A percentile compares a stretch with the other conserved stretches of the same genome.
Evolutionary conservation across 495 filamentous ascomycete species (phyloP).

Genomic region (Hyaloscypha bicolor): DNA sequence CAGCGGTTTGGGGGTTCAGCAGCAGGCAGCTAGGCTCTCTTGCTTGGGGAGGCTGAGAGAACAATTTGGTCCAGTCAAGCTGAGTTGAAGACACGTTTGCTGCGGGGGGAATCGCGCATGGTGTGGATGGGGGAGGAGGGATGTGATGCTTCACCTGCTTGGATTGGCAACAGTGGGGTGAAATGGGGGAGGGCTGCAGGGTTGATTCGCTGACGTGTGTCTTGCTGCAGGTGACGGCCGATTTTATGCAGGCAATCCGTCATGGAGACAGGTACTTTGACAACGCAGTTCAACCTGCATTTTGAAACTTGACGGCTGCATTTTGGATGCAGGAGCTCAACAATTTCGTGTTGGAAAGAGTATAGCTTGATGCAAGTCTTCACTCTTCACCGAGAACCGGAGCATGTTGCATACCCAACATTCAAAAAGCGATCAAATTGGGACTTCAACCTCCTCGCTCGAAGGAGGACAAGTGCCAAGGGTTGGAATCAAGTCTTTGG

Average conservation of each 20-base stretch:
- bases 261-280: background rate
- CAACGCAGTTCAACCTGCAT: background rate
- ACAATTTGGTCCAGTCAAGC: background rate
- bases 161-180: conserved; percentile 14
- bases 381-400: background rate
- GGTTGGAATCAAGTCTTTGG: too few species aligned
- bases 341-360: background rate
- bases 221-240: background rate
- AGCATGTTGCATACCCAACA: background rate
- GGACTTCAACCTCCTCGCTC: background rate
- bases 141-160: conserved; percentile 5
- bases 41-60: conserved; percentile 14
- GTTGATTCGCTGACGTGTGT: conserved; percentile 5
- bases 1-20: background rate
- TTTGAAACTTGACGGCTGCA: background rate
- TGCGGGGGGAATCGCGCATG: background rate
- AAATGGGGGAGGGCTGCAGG: background rate
- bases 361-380: background rate
- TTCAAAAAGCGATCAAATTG: too few species aligned
- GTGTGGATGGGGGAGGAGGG: background rate
- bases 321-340: background rate
- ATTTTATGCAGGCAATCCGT: background rate
- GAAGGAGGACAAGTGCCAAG: background rate
- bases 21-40: background rate
- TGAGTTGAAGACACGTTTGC: background rate